Evolutionary conservation across 2,329 filamentous ascomycete genomes (phyloP).

Genomic region (Monilinia polystroma): DNA sequence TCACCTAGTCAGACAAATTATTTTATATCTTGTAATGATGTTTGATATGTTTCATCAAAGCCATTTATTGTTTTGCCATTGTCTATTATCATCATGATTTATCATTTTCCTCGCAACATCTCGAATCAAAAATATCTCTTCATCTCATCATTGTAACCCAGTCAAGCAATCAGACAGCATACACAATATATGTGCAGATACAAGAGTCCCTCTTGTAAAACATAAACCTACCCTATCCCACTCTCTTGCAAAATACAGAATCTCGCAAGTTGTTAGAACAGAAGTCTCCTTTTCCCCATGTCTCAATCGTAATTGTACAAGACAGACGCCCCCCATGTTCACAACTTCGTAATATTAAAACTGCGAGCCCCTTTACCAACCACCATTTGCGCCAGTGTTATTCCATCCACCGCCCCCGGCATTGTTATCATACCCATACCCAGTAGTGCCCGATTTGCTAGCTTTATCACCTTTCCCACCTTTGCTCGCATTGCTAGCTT

Average conservation of each 20-base stretch:
- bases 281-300: neutral
- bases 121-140: neutral
- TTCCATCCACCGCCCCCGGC: conserved; percentile 5
- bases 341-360: neutral
- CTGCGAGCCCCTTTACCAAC: neutral
- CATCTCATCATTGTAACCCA: neutral
- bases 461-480: neutral
- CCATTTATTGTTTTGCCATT: neutral
- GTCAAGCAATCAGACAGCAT: neutral
- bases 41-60: neutral
- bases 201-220: neutral
- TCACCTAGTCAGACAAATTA: too few species aligned
- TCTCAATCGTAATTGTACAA: neutral
- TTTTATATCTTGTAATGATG: too few species aligned
- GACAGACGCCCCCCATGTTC: too few species aligned
- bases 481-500: neutral
- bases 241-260: neutral
- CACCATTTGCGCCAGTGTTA: neutral
- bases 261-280: neutral
- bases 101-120: neutral
- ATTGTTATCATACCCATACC: neutral
- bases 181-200: neutral
- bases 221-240: neutral
- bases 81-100: neutral
- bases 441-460: neutral